Conservation (phyloP, 352 stramenopile genomes). For the Pythium vanterpoolii region DNA sequence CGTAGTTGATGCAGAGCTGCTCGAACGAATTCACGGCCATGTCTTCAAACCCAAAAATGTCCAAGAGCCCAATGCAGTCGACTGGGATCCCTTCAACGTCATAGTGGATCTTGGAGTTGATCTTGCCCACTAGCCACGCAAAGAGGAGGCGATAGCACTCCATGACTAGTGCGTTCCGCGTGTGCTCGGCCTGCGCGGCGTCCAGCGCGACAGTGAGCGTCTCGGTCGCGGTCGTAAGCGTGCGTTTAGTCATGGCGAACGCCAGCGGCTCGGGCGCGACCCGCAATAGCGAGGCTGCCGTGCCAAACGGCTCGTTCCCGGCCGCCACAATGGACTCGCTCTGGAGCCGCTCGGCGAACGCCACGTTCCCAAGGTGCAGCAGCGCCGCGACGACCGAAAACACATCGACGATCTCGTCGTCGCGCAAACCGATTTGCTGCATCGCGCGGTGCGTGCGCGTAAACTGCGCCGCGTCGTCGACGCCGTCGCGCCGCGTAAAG, state of each 20-base stretch:
- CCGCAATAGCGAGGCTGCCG: conserved; percentile 52
- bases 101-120: conserved; percentile 83
- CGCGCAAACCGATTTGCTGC: conserved; percentile 70
- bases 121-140: conserved; percentile 91
- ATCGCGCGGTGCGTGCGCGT: conserved; percentile 58
- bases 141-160: conserved; percentile 92
- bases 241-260: conserved; percentile 59
- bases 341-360: conserved; percentile 35
- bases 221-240: conserved; percentile 65
- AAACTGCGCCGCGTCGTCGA: conserved; percentile 70
- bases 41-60: conserved; percentile 90
- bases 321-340: conserved; percentile 8
- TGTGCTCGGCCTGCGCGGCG: conserved; percentile 63
- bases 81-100: not conserved
- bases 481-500: conserved; percentile 58
- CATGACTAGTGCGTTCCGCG: conserved; percentile 89
- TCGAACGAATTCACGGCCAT: conserved; percentile 86
- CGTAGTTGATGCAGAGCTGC: conserved; percentile 91
- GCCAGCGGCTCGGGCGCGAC: conserved; percentile 52
- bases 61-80: conserved; percentile 78
- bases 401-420: conserved; percentile 55
- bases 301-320: conserved; percentile 30
- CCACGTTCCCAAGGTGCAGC: conserved; percentile 86
- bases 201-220: conserved; percentile 69
- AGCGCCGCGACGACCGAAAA: conserved; percentile 77